Conservation (phyloP, 2,329 filamentous ascomycete species). For the Bipolaris victoriae region DNA sequence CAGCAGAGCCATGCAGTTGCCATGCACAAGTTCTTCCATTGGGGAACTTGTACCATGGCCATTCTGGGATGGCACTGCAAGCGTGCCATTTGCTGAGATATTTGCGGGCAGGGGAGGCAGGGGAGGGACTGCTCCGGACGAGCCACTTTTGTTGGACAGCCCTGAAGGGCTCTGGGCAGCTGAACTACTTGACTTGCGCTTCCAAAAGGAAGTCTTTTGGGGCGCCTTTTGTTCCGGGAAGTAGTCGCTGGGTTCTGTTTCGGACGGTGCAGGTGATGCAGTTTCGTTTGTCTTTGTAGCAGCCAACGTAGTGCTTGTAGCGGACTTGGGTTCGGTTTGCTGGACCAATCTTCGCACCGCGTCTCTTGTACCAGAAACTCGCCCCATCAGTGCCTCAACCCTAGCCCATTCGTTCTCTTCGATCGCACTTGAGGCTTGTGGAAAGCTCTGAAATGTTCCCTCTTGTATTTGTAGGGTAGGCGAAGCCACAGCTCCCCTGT, state of each 20-base stretch:
- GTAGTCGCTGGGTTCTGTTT: slow-evolving; percentile 61
- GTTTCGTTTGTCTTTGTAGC: slow-evolving; percentile 39
- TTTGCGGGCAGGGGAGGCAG: slow-evolving; percentile 46
- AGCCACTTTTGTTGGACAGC: slow-evolving; percentile 57
- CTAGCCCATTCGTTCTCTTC: slow-evolving; percentile 87
- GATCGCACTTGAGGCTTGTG: slow-evolving; percentile 45
- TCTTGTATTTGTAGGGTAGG: slow-evolving; percentile 39
- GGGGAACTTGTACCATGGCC: slow-evolving; percentile 50
- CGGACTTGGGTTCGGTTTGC: slow-evolving; percentile 74
- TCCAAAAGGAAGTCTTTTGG: slow-evolving; percentile 86
- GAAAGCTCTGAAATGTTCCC: slow-evolving; percentile 24
- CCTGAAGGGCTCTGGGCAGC: slow-evolving; percentile 51
- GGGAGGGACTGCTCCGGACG: slow-evolving; percentile 48
- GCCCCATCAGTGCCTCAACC: slow-evolving; percentile 83
- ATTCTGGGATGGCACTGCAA: slow-evolving; percentile 47
- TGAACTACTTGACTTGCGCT: slow-evolving; percentile 74
- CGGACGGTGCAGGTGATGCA: slow-evolving; percentile 49
- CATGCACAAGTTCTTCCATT: slow-evolving; percentile 71
- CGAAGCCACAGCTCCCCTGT: slow-evolving; percentile 30
- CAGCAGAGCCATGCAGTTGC: slow-evolving; percentile 82
- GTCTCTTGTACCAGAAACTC: slow-evolving; percentile 86
- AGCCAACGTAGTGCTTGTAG: slow-evolving; percentile 43
- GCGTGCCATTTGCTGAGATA: slow-evolving; percentile 32
- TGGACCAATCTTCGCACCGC: slow-evolving; percentile 84
- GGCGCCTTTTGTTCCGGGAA: slow-evolving; percentile 51